Conservation (phyloP, 768 basidiomycete genomes). For the Mycena pura region DNA sequence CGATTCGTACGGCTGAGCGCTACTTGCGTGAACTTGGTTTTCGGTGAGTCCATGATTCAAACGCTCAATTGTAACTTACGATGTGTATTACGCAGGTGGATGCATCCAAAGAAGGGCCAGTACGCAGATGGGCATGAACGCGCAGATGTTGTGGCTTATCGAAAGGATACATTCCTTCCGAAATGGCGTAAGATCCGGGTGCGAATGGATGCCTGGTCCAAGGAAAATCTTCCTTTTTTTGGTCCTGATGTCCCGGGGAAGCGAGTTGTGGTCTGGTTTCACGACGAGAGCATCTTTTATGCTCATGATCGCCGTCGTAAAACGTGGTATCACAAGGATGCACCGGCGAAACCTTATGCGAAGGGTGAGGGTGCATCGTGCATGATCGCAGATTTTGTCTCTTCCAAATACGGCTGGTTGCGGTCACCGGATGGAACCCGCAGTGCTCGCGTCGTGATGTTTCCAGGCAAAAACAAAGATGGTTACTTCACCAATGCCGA, state of each 20-base stretch:
- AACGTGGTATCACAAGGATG: conserved; percentile 33
- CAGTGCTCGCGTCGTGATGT: conserved; percentile 29
- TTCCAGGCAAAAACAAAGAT: conserved; percentile 31
- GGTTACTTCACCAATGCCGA: conserved; percentile 33
- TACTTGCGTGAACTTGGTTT: conserved; percentile 35
- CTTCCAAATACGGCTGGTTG: conserved; percentile 39
- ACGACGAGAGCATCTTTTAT: conserved; percentile 46
- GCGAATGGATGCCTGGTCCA: conserved; percentile 11
- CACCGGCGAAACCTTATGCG: conserved; percentile 28
- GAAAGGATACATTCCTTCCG: conserved; percentile 31
- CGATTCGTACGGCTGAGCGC: conserved; percentile 28
- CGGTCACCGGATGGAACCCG: conserved; percentile 28
- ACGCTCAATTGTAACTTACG: background rate
- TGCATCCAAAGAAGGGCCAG: conserved; percentile 25
- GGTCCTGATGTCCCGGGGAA: background rate
- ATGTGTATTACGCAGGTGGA: background rate
- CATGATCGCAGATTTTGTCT: conserved; percentile 46
- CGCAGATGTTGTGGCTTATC: conserved; percentile 37
- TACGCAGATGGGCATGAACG: conserved; percentile 42
- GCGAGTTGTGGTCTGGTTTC: conserved; percentile 30
- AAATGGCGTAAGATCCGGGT: conserved; percentile 4
- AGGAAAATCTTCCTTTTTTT: background rate
- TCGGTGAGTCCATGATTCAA: background rate
- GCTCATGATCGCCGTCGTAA: conserved; percentile 36
- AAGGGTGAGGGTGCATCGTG: conserved; percentile 44